phyloP scores from a whole-genome alignment of 1,139 yeast species.

The Kodamaea arcana region DNA sequence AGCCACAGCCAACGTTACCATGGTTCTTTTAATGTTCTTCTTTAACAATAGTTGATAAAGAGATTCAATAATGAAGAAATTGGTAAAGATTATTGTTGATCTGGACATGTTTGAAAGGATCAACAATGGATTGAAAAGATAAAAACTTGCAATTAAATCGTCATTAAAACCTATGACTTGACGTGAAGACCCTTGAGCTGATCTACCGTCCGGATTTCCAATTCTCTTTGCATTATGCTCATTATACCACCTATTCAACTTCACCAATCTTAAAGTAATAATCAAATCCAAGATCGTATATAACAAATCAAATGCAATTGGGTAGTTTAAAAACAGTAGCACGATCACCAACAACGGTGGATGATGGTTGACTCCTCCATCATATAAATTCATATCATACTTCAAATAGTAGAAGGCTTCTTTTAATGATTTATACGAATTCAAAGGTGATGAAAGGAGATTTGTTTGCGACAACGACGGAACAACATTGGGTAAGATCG shows the following conservation, averaged over 20 bases:
- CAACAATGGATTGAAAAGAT: constrained; percentile 76
- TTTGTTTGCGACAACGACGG: constrained; percentile 36
- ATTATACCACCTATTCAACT: constrained; percentile 37
- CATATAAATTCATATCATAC: constrained; percentile 64
- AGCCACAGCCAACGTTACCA: constrained; percentile 57
- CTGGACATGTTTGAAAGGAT: constrained; percentile 65
- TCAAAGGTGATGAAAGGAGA: constrained; percentile 76
- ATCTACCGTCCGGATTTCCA: constrained; percentile 9
- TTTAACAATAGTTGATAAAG: constrained; percentile 43
- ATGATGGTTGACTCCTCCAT: constrained; percentile 85
- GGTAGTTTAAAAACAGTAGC: constrained; percentile 35
- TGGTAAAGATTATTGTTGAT: constrained; percentile 61
- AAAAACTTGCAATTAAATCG: constrained; percentile 54
- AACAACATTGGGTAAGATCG: constrained; percentile 30
- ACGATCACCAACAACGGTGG: constrained; percentile 65
- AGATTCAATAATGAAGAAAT: constrained; percentile 51
- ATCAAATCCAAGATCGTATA: constrained; percentile 42
- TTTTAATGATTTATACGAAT: constrained; percentile 60
- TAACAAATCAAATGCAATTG: constrained; percentile 26
- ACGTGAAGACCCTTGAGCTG: too few species aligned
- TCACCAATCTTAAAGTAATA: constrained; percentile 40
- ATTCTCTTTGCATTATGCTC: constrained; percentile 22
- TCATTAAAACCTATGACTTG: constrained; percentile 25
- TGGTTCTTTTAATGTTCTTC: constrained; percentile 40
- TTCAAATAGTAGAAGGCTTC: constrained; percentile 74